phyloP scores from a whole-genome alignment of 2,329 filamentous ascomycete genomes.

The Coniella lustricola region DNA sequence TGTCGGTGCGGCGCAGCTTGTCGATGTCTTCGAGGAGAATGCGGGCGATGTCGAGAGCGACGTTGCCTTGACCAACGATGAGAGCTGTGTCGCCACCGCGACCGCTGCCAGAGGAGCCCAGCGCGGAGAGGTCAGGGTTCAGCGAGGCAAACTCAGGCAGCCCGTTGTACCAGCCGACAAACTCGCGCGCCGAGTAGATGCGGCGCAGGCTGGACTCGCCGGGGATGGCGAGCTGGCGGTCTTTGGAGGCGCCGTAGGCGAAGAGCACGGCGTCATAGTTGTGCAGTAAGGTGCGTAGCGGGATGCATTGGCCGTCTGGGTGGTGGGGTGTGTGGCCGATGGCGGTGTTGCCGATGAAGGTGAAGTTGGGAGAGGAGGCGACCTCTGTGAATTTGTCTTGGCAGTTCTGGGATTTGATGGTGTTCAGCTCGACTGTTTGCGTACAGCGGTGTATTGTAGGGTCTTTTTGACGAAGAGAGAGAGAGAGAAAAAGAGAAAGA shows the following conservation, averaged over 20 bases:
- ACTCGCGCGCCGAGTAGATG: constrained; percentile 81
- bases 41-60: constrained; percentile 86
- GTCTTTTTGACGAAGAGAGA: not conserved
- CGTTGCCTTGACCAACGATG: constrained; percentile 91
- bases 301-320: constrained; percentile 45
- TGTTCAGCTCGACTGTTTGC: too few species aligned
- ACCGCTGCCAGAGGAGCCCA: too few species aligned
- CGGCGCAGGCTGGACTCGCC: constrained; percentile 68
- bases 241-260: constrained; percentile 83
- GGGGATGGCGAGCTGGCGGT: constrained; percentile 69
- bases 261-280: constrained; percentile 93
- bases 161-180: constrained; percentile 98
- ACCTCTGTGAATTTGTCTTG: constrained; percentile 90
- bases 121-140: constrained; percentile 59
- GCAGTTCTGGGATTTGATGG: constrained; percentile 60
- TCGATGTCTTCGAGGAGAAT: constrained; percentile 75
- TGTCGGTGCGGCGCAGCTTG: constrained; percentile 73
- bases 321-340: constrained; percentile 51
- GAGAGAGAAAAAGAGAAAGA: not conserved
- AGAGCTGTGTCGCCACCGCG: constrained; percentile 65
- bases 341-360: constrained; percentile 83
- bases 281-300: constrained; percentile 60
- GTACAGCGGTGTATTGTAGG: too few species aligned
- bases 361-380: constrained; percentile 73
- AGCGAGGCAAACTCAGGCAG: constrained; percentile 72